Evolutionary conservation across 129 eudicot species (phyloP), one percentile per base, ranked within the genome.

Genomic region (Flaveria robusta): DNA sequence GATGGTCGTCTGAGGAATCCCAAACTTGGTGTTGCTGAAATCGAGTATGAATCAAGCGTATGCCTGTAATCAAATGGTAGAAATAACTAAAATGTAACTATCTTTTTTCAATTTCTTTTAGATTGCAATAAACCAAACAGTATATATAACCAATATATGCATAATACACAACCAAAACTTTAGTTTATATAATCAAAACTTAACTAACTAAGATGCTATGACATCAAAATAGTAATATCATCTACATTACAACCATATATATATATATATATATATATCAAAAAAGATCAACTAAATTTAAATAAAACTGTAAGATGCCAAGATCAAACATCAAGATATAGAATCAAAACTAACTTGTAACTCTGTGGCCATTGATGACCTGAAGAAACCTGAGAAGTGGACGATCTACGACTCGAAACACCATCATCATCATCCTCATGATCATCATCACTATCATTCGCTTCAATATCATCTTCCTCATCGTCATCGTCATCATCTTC

Each of bases 21-120:
- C 65, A 89, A 77, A 77, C 67, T 82, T 65, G 98, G 98, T 34
- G 98, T 84, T 64, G 98, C 96, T 74, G 96, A 81, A 71, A 92
- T 82, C 8, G 96, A 77, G 71, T 71, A 86, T 0, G 90, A 81
- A 82, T 92, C 92, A n/a, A 83, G 81, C 16, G 96, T 77, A 20
- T 92, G 90, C 79, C 98, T 92, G 87, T 39, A 82, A 85, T 18
- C 66, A 58, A 69, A 24, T 23, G 66, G 29, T 63, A 50, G 20
- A 9, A 12, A 81, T 14, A 67, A 43, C 62, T 9, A 37, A 12
- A 11, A 68, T 15, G 27, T 43, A 49, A 10, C 45, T 10, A 34
- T 41, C 16, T 1, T 47, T 27, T 16, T 27, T 70, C 74, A 23
- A 0, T 15, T 70, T 34, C 18, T 23, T 58, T 31, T 58, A 6